phyloP scores from a whole-genome alignment of 768 basidiomycete species.

The Rhizopogon vesiculosus region DNA sequence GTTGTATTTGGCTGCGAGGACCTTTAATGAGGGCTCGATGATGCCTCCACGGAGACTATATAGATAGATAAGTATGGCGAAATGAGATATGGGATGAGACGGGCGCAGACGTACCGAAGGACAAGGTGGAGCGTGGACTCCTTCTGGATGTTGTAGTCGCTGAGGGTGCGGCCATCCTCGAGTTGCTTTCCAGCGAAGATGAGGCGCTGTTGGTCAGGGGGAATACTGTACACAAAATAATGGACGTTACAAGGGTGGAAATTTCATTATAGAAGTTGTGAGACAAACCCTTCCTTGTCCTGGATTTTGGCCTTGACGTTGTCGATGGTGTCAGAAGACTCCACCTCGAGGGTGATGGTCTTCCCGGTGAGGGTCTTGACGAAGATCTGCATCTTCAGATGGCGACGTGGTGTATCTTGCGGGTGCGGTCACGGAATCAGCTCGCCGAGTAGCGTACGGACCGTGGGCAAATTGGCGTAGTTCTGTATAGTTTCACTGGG shows the following conservation, averaged over 20 bases:
- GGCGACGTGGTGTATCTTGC: background rate
- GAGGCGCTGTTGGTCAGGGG: slow-evolving; percentile 91
- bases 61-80: slow-evolving; percentile 7
- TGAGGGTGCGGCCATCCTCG: slow-evolving; percentile 94
- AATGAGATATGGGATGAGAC: background rate
- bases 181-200: slow-evolving; percentile 99
- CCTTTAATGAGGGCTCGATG: slow-evolving; percentile 98
- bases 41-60: slow-evolving; percentile 93
- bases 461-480: slow-evolving; percentile 15
- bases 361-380: slow-evolving; percentile 91
- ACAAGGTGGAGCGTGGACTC: slow-evolving; percentile 98
- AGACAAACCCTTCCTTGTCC: slow-evolving; percentile 66
- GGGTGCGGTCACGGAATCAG: background rate
- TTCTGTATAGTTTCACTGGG: slow-evolving; percentile 27
- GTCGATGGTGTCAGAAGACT: slow-evolving; percentile 95
- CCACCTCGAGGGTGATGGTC: slow-evolving; percentile 98
- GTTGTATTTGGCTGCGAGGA: slow-evolving; percentile 96
- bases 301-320: slow-evolving; percentile 86
- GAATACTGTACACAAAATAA: slow-evolving; percentile 53
- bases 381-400: slow-evolving; percentile 60
- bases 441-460: slow-evolving; percentile 6
- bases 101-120: slow-evolving; percentile 61
- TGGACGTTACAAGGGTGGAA: slow-evolving; percentile 42
- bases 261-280: slow-evolving; percentile 20
- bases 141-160: slow-evolving; percentile 98